Base-by-base conservation (phyloP, 2,329 filamentous ascomycete genomes). In the Bipolaris cookei region DNA sequence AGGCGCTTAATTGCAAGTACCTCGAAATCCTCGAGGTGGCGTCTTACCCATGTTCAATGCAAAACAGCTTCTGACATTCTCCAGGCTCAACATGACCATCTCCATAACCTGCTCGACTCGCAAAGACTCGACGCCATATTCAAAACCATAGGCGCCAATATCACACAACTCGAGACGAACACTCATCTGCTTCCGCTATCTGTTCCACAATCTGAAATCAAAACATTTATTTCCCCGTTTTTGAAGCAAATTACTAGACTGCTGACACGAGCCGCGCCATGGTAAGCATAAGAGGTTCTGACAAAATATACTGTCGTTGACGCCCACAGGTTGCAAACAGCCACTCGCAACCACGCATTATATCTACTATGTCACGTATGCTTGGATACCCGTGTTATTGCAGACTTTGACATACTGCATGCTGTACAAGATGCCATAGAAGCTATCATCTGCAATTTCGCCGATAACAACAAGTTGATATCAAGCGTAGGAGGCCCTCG, bases 101-200 rank as follows among this genome's bases (percentile, higher is more conserved):
- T 75, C n/a, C 55, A 78, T 20, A 65, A 62, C 23, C 63, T 70
- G 63, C 76, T 68, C 62, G 87, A 51, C 65, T 68, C 70, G 8
- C 50, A 66, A 25, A 69, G 76, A 46, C 70, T 84, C 10, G 67
- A 84, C 48, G 70, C 77, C 5, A 75, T 91, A 10, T 89, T 93
- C 59, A 73, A 75, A 48, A 77, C 76, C 14, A 70, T 92, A 5
- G 88, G 88, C 3, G 87, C 86, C 38, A 54, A 61, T 3, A 35
- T 64, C 20, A 37, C 51, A 23, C 52, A 23, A 11, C 32, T 66
- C 5, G 47, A 56, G 4, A 20, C 43, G 5, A 37, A 37, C 18
- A 28, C 44, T 14, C 35, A 61, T 8, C 18, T 69, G 28, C 14
- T 35, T 5, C 65, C 60, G 16, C 32, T 38, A 23, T 51, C 44